phyloP scores from a whole-genome alignment of 306 rosid genomes.

The Castanea crenata region DNA sequence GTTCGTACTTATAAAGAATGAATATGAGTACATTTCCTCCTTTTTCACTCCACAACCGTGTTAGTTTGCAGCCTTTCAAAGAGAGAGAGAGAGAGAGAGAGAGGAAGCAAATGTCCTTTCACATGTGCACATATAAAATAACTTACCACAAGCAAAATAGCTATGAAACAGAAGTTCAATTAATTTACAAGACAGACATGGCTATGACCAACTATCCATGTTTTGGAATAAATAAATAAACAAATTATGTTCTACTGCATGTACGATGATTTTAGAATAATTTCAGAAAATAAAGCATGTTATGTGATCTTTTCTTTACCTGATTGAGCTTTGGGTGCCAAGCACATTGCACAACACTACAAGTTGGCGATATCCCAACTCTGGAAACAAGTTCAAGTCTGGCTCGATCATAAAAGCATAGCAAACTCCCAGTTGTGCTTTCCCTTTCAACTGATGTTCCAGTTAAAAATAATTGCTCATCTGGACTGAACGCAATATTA shows the following conservation, averaged over 20 bases:
- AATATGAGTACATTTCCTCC: not conserved
- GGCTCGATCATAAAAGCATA: slow-evolving; percentile 73
- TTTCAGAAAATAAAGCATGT: not conserved
- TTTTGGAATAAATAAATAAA: too few relatives aligned
- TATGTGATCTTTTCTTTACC: slow-evolving; percentile 42
- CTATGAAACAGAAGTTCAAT: not conserved
- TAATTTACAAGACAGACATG: not conserved
- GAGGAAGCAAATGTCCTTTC: not conserved
- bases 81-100: not conserved
- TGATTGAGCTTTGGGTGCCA: slow-evolving; percentile 97
- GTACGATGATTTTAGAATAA: slow-evolving; percentile 15
- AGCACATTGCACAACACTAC: slow-evolving; percentile 84
- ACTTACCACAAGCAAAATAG: not conserved
- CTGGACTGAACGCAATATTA: slow-evolving; percentile 80
- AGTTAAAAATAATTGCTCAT: slow-evolving; percentile 83
- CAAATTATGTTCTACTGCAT: not conserved
- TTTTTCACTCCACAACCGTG: not conserved
- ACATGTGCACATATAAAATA: not conserved
- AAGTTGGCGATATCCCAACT: slow-evolving; percentile 83
- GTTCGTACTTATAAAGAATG: too few relatives aligned
- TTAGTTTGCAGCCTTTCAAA: not conserved
- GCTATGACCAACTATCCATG: slow-evolving; percentile 13
- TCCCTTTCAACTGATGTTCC: slow-evolving; percentile 91
- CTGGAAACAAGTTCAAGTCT: slow-evolving; percentile 85
- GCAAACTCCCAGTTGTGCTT: slow-evolving; percentile 77